Conservation (phyloP, 768 basidiomycete genomes). For the Tulasnella sp. region DNA sequence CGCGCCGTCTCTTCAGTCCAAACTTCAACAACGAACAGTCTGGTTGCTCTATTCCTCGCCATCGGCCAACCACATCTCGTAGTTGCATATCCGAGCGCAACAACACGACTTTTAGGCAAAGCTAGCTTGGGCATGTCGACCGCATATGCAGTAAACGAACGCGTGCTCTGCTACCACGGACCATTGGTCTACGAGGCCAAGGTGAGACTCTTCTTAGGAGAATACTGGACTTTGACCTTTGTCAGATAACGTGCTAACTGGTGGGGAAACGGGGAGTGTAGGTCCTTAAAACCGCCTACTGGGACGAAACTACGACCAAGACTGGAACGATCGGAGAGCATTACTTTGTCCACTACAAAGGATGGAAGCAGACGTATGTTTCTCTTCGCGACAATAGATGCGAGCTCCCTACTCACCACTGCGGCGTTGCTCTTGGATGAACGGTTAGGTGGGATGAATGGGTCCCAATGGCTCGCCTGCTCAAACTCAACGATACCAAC, state of each 20-base stretch:
- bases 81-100: not conserved
- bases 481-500: conserved; percentile 82
- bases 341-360: conserved; percentile 97
- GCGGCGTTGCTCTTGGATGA: conserved; percentile 34
- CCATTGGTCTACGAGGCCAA: conserved; percentile 96
- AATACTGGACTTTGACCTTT: not conserved
- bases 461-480: conserved; percentile 75
- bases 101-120: not conserved
- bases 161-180: conserved; percentile 90
- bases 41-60: not conserved
- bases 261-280: conserved; percentile 28
- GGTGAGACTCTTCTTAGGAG: conserved; percentile 34
- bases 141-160: conserved; percentile 61
- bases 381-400: too few species aligned
- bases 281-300: conserved; percentile 64
- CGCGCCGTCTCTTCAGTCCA: not conserved
- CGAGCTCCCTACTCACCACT: not conserved
- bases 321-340: conserved; percentile 67
- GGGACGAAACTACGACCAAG: conserved; percentile 60
- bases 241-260: not conserved
- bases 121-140: not conserved
- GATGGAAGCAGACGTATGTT: conserved; percentile 93
- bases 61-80: not conserved
- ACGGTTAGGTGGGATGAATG: conserved; percentile 91
- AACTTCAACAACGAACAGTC: not conserved